phyloP scores from a whole-genome alignment of 139 green algal species.

The Picochlorum costavermella region DNA sequence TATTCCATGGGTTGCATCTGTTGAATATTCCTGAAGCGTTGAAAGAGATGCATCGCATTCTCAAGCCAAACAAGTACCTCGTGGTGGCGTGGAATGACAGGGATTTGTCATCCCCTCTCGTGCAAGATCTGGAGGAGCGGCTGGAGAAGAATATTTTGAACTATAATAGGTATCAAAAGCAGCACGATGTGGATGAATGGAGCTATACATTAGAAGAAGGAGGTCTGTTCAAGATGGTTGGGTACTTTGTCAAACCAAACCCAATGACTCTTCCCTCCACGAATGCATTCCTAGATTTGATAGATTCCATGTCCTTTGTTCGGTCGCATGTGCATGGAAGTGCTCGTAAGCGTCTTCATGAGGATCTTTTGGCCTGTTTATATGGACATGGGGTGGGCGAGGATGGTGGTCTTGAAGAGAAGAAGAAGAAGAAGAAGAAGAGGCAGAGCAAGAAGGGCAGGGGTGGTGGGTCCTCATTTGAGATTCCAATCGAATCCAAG shows the following conservation, averaged over 20 bases:
- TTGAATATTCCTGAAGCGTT: conserved; percentile 18
- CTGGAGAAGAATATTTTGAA: conserved; percentile 17
- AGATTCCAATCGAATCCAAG: too few relatives aligned
- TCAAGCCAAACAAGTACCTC: conserved; percentile 16
- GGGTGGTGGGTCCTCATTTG: too few relatives aligned
- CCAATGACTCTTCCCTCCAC: conserved; percentile 18
- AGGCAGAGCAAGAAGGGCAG: too few relatives aligned
- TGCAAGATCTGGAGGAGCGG: conserved; percentile 16
- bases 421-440: neutral
- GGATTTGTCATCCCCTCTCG: conserved; percentile 10
- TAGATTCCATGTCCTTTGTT: conserved; percentile 29
- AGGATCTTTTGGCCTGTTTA: conserved; percentile 11
- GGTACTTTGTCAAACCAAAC: conserved; percentile 23
- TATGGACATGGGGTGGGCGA: too few relatives aligned
- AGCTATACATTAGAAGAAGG: conserved; percentile 15
- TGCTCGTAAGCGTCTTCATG: conserved; percentile 22
- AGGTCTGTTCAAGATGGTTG: conserved; percentile 12
- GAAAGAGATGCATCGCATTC: conserved; percentile 18
- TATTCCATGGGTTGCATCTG: conserved; percentile 23
- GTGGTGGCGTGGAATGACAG: conserved; percentile 29
- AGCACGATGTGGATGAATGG: conserved; percentile 20
- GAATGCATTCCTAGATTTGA: conserved; percentile 16
- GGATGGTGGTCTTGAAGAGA: too few relatives aligned
- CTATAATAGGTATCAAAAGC: conserved; percentile 23
- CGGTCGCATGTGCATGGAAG: conserved; percentile 7